Base-by-base conservation (phyloP, 768 basidiomycete species). In the Termitomyces sp. region DNA sequence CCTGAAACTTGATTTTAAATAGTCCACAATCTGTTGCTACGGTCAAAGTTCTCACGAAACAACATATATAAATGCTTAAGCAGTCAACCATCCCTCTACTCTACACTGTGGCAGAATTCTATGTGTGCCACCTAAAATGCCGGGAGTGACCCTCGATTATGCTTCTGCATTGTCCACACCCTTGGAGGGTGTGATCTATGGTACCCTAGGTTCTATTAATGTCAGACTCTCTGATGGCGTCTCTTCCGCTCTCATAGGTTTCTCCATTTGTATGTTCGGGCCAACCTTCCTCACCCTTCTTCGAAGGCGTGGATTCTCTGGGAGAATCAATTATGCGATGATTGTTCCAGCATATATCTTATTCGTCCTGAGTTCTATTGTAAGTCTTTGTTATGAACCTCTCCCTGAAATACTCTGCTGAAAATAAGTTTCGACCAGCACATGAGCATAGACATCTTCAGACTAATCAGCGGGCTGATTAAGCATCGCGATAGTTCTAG, bases 391-490 rank as follows among this genome's bases (percentile, higher is more conserved):
- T 25, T 20, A 25, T 37, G 8, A 37, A 20, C 25, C 36, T 37
- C 20, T 46, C 20, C 20, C 43, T 8, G 8, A 17, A 6, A 47
- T 25, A 9, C 11, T 20, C 20, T 42, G 10, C 40, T 36, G 34
- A 8, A 25, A 7, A 36, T 42, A 45, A 29, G 14, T 45, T 25
- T 25, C 20, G 5, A 10, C 14, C 29, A 60, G 60, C 54, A 60
- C 31, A 55, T 60, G 29, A 54, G 54, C 25, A 60, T 60, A 17
- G 38, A 36, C n/a, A 56, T 60, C 3, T 49, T 20, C n/a, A 47
- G 60, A 14, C 29, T 57, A 25, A 37, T 61, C 11, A 15, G 38
- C n/a, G 60, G 38, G n/a, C 8, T 61, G 10, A 17, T 56, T 3
- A 10, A 40, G 14, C 55, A 61, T 29, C 47, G 32, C 3, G 59